Base-by-base conservation (phyloP, 179 eudicot species). In the Pouteria campechiana region DNA sequence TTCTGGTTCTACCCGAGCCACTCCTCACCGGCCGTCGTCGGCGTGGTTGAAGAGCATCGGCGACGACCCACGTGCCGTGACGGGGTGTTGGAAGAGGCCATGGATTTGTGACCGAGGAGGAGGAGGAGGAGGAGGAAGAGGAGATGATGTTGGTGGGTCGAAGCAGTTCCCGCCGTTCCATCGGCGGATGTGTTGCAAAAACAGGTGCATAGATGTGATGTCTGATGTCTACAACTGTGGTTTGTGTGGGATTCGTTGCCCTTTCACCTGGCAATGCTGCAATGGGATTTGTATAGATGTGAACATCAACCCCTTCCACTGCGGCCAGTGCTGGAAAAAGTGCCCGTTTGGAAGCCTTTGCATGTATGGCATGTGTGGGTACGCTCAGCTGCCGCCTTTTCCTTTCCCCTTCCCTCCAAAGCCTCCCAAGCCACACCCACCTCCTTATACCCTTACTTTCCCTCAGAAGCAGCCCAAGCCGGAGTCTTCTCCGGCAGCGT, bases 251-350 rank as follows among this genome's bases (percentile, higher is more conserved):
- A 11, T 76, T 4, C 58, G 75, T 25, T 83, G 94, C 18, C 94
- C 75, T 0, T 83, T 70, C 41, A 68, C 72, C 15, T 68, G 81
- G 84, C 55, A 61, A 29, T 83, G 94, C 43, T 83, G 94, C 18
- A 36, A 57, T 10, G 78, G 82, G 0, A 14, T 57, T 3, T 83
- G 94, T 32, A 39, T 57, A 1, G 29, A 83, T 58, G 52, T 54
- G 2, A 69, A 66, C 12, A 13, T 52, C 1, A 72, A 63, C 50
- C 89, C 78, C 10, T 66, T 50, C 9, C 61, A 83, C 32, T 83
- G 89, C 42, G 94, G 94, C 0, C 41, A 51, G 7, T 83, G 94
- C 48, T 25, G 33, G 20, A 58, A 65, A 14, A 46, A 50, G 14
- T 83, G 94, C 60, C 58, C 42, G 3, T 25, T 33, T 5, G 67